Evolutionary conservation across 148 eudicot genomes (phyloP), one percentile per base, ranked within the genome.

Genomic region (Rhododendron griersonianum): DNA sequence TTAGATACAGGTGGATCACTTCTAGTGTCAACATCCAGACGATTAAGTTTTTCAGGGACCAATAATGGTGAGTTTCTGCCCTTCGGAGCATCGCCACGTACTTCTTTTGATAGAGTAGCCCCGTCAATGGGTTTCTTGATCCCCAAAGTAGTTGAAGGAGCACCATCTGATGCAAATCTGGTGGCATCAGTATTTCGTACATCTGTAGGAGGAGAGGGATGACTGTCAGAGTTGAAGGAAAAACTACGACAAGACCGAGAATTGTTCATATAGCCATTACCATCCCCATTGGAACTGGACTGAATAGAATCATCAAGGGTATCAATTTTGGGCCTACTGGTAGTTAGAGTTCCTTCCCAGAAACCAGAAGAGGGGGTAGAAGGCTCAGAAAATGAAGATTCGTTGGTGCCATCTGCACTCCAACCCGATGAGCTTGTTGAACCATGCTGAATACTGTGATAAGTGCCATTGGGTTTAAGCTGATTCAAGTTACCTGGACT

Each of bases 261-360:
- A 69, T 77, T 85, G 2, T 78, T 50, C 71, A 74, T 84, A 57
- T 81, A 83, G 48, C 55, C 59, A 47, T 90, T 82, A 81, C 82
- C 86, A 75, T 78, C 82, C 80, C 86, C 88, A 86, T 80, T 87
- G 65, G 65, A 61, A 85, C 79, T 83, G 57, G 82, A 81, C 39
- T 84, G 84, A 5, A 48, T 83, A 88, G 77, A 85, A 87, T 80
- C 87, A 84, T 59, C 90, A 83, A 77, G 84, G 83, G 85, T 80
- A 37, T 84, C 75, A 77, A 74, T 85, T 53, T 77, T 91, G 81
- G 87, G 86, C 84, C 83, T 88, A 83, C 86, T 81, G 71, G 87
- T 63, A n/a, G 89, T 88, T 71, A 96, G 85, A 84, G 89, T 74
- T 86, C 95, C 98, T 78, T 92, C 96, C 95, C 94, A 93, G 84